phyloP scores from a whole-genome alignment of 78 protist species.

The Neovahlkampfia damariscottae region DNA sequence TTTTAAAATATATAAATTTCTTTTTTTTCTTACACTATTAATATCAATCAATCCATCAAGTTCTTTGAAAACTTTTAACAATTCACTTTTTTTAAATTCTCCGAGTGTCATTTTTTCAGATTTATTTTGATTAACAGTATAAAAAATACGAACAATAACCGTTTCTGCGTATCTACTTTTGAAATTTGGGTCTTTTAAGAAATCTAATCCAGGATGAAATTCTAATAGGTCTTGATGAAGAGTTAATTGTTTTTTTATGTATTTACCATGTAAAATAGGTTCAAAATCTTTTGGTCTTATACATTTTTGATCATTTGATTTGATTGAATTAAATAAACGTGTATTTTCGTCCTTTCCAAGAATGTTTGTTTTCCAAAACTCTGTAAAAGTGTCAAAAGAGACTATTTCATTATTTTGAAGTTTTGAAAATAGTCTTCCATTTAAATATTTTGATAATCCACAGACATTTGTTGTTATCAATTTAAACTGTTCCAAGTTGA shows the following conservation, averaged over 20 bases:
- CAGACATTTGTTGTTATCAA: not conserved
- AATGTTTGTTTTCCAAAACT: not conserved
- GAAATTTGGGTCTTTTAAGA: constrained; percentile 60
- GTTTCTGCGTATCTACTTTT: constrained; percentile 66
- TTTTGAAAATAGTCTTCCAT: not conserved
- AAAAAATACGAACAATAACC: constrained; percentile 63
- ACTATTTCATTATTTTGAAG: not conserved
- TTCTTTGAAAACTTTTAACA: constrained; percentile 18
- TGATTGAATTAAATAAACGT: not conserved
- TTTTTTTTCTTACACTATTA: not conserved
- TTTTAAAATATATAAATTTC: not conserved
- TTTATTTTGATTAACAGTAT: constrained; percentile 27
- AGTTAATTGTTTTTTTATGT: too few relatives aligned
- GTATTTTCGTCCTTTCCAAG: not conserved
- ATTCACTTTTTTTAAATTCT: constrained; percentile 28
- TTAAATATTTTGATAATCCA: not conserved
- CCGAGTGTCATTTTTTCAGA: constrained; percentile 29
- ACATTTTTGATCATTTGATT: not conserved
- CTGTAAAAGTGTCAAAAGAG: not conserved
- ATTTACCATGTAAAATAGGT: too few relatives aligned
- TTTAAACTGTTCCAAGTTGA: not conserved
- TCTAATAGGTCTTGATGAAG: constrained; percentile 15
- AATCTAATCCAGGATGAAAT: constrained; percentile 75
- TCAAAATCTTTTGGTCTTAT: not conserved
- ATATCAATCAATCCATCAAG: constrained; percentile 47